Evolutionary conservation across 1,284 basidiomycete genomes (phyloP), one percentile per base, ranked within the genome.

Genomic region (Puccinia hordei): DNA sequence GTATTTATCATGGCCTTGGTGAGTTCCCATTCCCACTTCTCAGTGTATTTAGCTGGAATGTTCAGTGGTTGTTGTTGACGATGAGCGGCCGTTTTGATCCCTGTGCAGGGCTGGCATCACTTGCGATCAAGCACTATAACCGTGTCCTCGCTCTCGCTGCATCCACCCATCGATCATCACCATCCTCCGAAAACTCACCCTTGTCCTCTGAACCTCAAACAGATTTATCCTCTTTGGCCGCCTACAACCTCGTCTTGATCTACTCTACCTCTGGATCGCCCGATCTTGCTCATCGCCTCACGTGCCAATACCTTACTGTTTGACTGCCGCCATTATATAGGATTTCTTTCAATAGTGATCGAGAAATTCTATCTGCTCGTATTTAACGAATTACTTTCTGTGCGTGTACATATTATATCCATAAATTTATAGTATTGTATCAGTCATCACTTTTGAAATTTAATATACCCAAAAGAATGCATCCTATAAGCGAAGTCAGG

Each of bases 1-100:
- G 96, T 61, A 89, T 91, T 0, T 97, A 97, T 85, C 95, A 99
- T 84, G 92, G 94, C 80, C 87, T 98, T 19, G 93, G 94, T 94
- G 44, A 84, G 83, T 87, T 73, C 2, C 15, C 9, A 13, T 59
- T 59, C 35, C 35, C 53, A 4, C n/a, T 24, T 55, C 35, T 35
- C 61, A 9, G 3, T 49, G 65, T 63, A 24, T 17, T 69, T 73
- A 22, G 51, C 12, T 49, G 17, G 46, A 49, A 49, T 13, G 46
- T 5, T 10, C 46, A 49, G 3, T 49, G 46, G 17, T 15, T 49
- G 41, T 53, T 17, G 44, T 51, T 57, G 35, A 65, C 15, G 30
- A 61, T 22, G 35, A 41, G 15, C 8, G 33, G 46, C 79, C 33
- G 8, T 38, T 19, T 33, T n/a, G 30, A 9, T 59, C 53, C 27